These are phyloP conservation scores for Stramenopiles sp. DNA, from an alignment of 352 stramenopile species.

Conservation along the genomic window DNA sequence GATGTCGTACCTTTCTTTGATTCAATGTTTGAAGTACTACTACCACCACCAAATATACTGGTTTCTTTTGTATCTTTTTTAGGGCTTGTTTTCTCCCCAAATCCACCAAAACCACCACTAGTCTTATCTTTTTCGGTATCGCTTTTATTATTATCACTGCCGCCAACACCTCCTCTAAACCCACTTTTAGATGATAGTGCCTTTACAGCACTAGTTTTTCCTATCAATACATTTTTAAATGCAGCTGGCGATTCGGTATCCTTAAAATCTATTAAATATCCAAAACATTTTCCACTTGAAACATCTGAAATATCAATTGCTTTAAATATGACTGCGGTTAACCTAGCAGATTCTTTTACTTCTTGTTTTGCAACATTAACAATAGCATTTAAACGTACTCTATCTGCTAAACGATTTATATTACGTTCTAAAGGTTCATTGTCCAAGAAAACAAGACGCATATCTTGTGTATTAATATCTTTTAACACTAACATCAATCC, in stretches of 20 bases:
- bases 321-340: neutral
- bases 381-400: neutral
- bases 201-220: neutral
- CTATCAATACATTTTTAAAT: neutral
- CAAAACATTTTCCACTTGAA: neutral
- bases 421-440: neutral
- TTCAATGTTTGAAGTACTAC: no score
- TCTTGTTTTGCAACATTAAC: neutral
- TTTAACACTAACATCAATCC: neutral
- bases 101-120: neutral
- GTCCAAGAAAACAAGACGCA: neutral
- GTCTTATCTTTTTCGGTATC: no score
- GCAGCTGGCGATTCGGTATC: neutral
- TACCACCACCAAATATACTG: neutral
- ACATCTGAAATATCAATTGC: neutral
- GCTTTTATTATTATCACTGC: neutral
- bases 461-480: neutral
- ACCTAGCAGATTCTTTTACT: neutral
- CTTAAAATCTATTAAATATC: neutral
- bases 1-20: neutral
- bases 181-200: neutral
- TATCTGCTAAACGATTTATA: neutral
- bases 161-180: neutral
- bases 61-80: neutral
- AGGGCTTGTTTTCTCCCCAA: neutral